phyloP scores from a whole-genome alignment of 495 filamentous ascomycete genomes.

The Hypoxylon perforatum region DNA sequence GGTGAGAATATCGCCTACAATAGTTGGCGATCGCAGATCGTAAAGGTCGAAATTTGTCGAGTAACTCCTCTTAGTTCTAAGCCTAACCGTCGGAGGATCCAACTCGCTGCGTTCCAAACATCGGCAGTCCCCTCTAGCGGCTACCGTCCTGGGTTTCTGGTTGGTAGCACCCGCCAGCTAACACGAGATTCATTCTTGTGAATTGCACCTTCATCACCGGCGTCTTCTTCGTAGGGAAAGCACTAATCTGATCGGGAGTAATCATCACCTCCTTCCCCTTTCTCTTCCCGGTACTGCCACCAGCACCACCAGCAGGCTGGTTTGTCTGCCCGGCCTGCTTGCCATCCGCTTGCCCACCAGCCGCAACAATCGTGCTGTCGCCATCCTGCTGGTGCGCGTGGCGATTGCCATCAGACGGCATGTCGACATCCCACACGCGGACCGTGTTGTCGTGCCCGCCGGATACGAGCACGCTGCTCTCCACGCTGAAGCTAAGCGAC shows the following conservation, averaged over 20 bases:
- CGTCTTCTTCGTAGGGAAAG: constrained; percentile 94
- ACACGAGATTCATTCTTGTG: constrained; percentile 89
- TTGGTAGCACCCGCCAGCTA: constrained; percentile 85
- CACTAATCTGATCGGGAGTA: constrained; percentile 90
- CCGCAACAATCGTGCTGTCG: constrained; percentile 52
- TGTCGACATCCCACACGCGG: constrained; percentile 89
- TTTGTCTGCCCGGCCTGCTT: constrained; percentile 40
- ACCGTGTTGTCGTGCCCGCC: constrained; percentile 94
- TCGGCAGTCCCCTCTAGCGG: constrained; percentile 14
- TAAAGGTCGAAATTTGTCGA: no score
- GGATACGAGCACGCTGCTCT: constrained; percentile 87
- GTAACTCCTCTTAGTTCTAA: background rate
- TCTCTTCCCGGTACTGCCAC: constrained; percentile 73
- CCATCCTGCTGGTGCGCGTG: constrained; percentile 42
- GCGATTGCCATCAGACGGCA: constrained; percentile 62
- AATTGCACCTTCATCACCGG: constrained; percentile 94
- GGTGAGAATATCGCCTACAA: no score
- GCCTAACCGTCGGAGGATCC: background rate
- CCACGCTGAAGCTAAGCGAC: constrained; percentile 89
- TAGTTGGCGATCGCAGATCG: no score
- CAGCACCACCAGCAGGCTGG: constrained; percentile 56
- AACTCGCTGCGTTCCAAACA: background rate
- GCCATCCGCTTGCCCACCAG: constrained; percentile 69
- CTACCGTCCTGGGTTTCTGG: constrained; percentile 49
- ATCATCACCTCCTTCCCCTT: constrained; percentile 91